Percentiles rank a stretch among this genome's conserved stretches.
Conservation (phyloP, 306 rosid species). For the Acacia crassicarpa region DNA sequence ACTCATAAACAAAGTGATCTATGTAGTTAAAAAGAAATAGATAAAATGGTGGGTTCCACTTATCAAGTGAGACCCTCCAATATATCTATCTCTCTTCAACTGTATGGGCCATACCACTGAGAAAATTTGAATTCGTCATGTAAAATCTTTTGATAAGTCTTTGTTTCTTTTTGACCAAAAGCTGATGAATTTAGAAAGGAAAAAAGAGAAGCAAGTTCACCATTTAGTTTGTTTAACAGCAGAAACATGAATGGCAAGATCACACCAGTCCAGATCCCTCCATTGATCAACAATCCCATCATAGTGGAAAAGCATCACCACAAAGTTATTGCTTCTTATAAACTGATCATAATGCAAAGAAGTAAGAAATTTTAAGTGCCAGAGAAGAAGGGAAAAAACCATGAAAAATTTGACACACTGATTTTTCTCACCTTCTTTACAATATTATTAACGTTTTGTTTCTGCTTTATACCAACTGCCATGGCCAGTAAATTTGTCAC, state of each 20-base stretch:
- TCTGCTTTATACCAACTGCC: constrained; percentile 39
- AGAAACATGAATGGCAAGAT: constrained; percentile 33
- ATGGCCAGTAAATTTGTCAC: constrained; percentile 25
- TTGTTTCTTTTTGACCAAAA: background rate
- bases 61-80: background rate
- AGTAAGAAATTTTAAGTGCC: background rate
- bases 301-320: constrained; percentile 34
- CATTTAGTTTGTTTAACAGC: constrained; percentile 34
- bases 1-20: no score
- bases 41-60: background rate
- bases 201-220: background rate
- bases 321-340: constrained; percentile 4
- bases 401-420: background rate
- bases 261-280: constrained; percentile 26
- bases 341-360: constrained; percentile 6
- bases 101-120: background rate
- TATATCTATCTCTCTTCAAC: background rate
- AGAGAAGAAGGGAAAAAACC: background rate
- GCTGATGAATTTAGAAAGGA: background rate
- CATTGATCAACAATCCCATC: constrained; percentile 31
- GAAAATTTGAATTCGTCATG: background rate
- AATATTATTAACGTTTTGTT: constrained; percentile 29
- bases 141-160: background rate
- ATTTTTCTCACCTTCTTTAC: constrained; percentile 27
- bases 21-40: background rate